phyloP scores from a whole-genome alignment of 345 rosid species.

The Salix exigua region DNA sequence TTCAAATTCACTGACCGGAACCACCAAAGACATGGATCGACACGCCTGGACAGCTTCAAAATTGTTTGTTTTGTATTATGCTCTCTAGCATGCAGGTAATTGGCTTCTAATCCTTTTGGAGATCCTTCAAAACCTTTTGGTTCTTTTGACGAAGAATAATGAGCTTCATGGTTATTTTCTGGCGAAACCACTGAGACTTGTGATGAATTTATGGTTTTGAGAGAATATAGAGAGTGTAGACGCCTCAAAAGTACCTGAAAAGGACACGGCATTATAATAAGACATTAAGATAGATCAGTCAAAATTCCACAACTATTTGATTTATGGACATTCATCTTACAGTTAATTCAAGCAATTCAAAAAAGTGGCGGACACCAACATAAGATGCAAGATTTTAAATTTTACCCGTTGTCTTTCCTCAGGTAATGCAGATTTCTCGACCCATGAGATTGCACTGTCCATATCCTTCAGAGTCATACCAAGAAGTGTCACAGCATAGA shows the following conservation, averaged over 20 bases:
- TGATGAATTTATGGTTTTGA: constrained; percentile 32
- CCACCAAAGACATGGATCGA: constrained; percentile 46
- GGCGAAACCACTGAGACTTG: constrained; percentile 12
- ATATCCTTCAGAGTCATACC: constrained; percentile 47
- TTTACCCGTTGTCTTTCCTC: constrained; percentile 73
- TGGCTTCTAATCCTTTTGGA: constrained; percentile 13
- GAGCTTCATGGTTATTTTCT: constrained; percentile 15
- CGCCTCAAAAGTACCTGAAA: constrained; percentile 68
- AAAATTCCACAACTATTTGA: background rate
- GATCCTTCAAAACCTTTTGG: constrained; percentile 23
- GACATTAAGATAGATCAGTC: background rate
- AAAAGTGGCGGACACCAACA: background rate
- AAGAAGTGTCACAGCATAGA: constrained; percentile 59
- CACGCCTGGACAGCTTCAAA: constrained; percentile 38
- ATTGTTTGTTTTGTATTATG: constrained; percentile 28
- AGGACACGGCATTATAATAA: constrained; percentile 7
- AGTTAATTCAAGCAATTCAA: background rate
- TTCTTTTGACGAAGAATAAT: background rate
- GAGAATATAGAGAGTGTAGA: constrained; percentile 52
- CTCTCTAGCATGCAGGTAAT: constrained; percentile 18
- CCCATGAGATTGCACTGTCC: constrained; percentile 70
- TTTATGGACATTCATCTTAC: background rate
- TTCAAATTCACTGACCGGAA: constrained; percentile 51
- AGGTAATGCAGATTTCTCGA: constrained; percentile 70
- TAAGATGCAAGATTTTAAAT: background rate